Conservation (phyloP, 768 basidiomycete genomes). For the Boletales sp. region DNA sequence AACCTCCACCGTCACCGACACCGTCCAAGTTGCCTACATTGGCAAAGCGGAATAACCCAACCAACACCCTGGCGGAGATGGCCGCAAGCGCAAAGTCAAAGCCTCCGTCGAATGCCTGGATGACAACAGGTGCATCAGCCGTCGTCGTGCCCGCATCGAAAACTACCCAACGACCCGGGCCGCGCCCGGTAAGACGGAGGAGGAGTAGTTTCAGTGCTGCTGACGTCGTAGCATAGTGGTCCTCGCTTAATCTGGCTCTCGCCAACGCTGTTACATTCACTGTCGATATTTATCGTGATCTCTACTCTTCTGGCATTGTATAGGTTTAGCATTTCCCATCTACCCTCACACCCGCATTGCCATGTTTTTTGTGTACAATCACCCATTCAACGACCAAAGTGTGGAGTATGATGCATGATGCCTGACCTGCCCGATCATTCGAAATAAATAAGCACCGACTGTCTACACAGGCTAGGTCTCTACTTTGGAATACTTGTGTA, state of each 20-base stretch:
- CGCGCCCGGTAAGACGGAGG: constrained; percentile 69
- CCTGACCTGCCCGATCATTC: background rate
- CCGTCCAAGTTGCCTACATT: constrained; percentile 79
- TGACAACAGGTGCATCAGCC: constrained; percentile 63
- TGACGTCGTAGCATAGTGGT: constrained; percentile 69
- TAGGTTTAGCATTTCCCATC: constrained; percentile 24
- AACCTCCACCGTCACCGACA: constrained; percentile 58
- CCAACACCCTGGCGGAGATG: constrained; percentile 50
- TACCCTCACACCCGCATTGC: constrained; percentile 11
- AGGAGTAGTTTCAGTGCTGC: constrained; percentile 87
- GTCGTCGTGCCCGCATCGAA: constrained; percentile 73
- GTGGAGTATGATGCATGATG: constrained; percentile 8
- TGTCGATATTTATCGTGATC: constrained; percentile 30
- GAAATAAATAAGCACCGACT: too few species aligned
- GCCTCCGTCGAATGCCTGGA: constrained; percentile 61
- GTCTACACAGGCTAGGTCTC: background rate
- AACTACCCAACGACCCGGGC: constrained; percentile 61
- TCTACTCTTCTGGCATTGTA: constrained; percentile 24
- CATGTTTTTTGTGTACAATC: constrained; percentile 20
- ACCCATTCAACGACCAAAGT: constrained; percentile 8
- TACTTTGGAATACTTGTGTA: constrained; percentile 70
- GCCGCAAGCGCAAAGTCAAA: constrained; percentile 36
- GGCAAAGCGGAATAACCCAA: constrained; percentile 46
- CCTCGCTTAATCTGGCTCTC: constrained; percentile 5
- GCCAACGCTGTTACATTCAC: constrained; percentile 2